A percentile compares a stretch with the other conserved stretches of the same genome.
phyloP scores from a whole-genome alignment of 2,329 filamentous ascomycete genomes.

The Dryadomyces quercus-mongolicae region DNA sequence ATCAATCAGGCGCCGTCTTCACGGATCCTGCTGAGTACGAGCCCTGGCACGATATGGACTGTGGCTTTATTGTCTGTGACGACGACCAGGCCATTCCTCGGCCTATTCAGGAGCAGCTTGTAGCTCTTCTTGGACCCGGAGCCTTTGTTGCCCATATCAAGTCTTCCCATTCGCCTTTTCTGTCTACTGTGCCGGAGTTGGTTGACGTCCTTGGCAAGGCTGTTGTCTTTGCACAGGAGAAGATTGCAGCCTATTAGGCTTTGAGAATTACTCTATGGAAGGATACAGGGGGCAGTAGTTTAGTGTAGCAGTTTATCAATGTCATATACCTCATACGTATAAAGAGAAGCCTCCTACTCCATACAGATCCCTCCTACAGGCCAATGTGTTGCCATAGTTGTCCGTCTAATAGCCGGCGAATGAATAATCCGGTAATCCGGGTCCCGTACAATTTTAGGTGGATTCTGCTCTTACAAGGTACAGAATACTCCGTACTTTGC shows the following conservation, averaged over 20 bases:
- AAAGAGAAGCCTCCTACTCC: too few species aligned
- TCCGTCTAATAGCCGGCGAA: too few species aligned
- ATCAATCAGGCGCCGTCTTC: background rate
- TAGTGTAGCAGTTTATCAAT: too few species aligned
- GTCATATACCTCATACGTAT: too few species aligned
- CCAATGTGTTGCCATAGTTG: too few species aligned
- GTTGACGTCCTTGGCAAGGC: background rate
- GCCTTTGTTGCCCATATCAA: background rate
- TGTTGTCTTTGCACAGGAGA: background rate
- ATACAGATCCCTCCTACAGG: too few species aligned
- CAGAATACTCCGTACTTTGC: too few species aligned
- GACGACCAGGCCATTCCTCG: slow-evolving; percentile 1
- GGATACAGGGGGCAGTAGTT: too few species aligned
- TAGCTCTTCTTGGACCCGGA: background rate
- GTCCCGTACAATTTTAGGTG: too few species aligned
- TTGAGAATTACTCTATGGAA: too few species aligned
- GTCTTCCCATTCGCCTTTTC: slow-evolving; percentile 2
- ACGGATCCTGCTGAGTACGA: background rate
- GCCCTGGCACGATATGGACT: slow-evolving; percentile 2
- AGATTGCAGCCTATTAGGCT: background rate
- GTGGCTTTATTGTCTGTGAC: background rate
- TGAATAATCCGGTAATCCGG: too few species aligned
- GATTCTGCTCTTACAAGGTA: too few species aligned
- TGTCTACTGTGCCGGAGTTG: background rate
- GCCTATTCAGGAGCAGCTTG: background rate